Percentiles rank a stretch among this genome's conserved stretches.
Conservation (phyloP, 2,329 filamentous ascomycete species). For the Rhynchosporium agropyri region DNA sequence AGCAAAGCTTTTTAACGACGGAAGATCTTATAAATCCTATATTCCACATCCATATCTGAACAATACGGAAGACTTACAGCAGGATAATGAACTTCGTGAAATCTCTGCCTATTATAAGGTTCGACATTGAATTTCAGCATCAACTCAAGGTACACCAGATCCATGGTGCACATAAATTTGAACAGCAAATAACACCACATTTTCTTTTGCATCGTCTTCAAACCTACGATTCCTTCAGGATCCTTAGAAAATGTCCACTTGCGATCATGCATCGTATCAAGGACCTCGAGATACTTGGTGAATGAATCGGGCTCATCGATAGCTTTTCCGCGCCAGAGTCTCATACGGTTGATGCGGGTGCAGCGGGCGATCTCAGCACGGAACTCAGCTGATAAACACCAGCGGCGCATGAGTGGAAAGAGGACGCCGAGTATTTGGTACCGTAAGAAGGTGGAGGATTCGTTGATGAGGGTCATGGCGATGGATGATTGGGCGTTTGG, state of each 20-base stretch:
- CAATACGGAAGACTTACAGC: neutral
- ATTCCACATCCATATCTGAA: neutral
- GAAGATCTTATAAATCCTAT: neutral
- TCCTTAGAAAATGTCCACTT: neutral
- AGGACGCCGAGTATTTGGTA: neutral
- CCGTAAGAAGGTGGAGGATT: neutral
- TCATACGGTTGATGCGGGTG: neutral
- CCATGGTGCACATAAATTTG: neutral
- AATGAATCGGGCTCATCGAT: neutral
- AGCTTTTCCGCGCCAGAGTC: conserved; percentile 1
- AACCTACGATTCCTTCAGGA: neutral
- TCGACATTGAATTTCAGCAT: neutral
- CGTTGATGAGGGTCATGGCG: neutral
- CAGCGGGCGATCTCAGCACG: neutral
- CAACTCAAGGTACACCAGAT: conserved; percentile 2
- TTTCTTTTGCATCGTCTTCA: neutral
- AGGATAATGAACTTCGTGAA: neutral
- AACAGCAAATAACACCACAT: neutral
- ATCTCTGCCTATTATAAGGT: neutral
- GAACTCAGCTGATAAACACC: neutral
- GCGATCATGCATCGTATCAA: conserved; percentile 5
- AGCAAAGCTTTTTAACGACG: neutral
- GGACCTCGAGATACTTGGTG: neutral
- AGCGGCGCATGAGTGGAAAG: neutral
- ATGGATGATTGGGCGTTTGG: neutral